Base-by-base conservation (phyloP, 2,329 filamentous ascomycete genomes). In the Pseudogymnoascus sp. region DNA sequence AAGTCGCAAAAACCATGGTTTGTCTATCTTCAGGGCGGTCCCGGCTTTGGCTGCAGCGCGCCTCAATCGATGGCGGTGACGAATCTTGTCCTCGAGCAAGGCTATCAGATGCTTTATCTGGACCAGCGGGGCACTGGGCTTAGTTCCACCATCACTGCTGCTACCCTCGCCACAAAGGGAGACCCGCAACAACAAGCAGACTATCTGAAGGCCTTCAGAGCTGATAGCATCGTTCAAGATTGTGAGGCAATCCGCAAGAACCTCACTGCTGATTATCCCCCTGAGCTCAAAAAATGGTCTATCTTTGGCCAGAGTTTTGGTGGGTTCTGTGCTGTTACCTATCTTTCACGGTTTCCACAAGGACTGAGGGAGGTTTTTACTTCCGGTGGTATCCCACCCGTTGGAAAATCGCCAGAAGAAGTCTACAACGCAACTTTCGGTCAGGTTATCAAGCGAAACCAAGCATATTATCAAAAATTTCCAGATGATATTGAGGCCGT, bases 291-390 rank as follows among this genome's bases (percentile, higher is more conserved):
- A 73, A 87, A 88, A 72, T 97, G 93, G 93, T 89, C 87, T 64
- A 83, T 95, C 31, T 88, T 96, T 66, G 93, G 93, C 7, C 93
- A 97, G 77, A 93, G 89, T 14, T 98, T 96, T 74, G 93, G 93
- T 40, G 93, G 93, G 0, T 97, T 96, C 75, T 90, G 92, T 71
- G 83, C 82, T 59, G 80, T 91, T 35, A 93, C 89, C 6, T 98
- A 97, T 74, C 82, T 98, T 14, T 95, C 89, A 2, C 86, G 90
- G 73, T 87, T 84, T 69, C 90, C 91, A 0, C 83, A 91, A 63
- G 89, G 89, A 0, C 76, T 98, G 24, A 85, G 86, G 31, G 93
- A 98, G 77, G 85, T 86, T 24, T 98, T 96, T 72, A 81, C 93
- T 35, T 90, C 89, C 10, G 93, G 93, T 38, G 93, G 93, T 0